phyloP scores from a whole-genome alignment of 306 rosid genomes.

The Gleditsia sinensis region DNA sequence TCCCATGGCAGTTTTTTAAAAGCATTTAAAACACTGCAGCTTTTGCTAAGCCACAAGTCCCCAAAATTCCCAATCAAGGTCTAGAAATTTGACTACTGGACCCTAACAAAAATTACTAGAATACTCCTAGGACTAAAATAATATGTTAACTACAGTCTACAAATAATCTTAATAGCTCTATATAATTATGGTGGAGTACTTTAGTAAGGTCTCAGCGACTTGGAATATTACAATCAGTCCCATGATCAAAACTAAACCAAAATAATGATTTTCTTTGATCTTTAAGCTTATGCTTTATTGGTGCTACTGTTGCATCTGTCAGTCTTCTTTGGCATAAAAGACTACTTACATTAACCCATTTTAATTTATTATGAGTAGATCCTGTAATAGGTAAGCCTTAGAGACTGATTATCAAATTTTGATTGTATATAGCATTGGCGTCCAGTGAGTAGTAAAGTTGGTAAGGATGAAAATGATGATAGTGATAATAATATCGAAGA shows the following conservation, averaged over 20 bases:
- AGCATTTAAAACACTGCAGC: too few relatives aligned
- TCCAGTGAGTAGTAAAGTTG: slow-evolving; percentile 50
- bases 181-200: too few relatives aligned
- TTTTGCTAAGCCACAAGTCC: too few relatives aligned
- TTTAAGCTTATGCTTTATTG: background rate
- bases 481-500: slow-evolving; percentile 38
- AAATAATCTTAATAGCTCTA: too few relatives aligned
- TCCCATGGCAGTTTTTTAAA: too few relatives aligned
- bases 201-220: background rate
- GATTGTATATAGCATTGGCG: slow-evolving; percentile 78
- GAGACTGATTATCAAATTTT: slow-evolving; percentile 32
- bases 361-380: slow-evolving; percentile 27
- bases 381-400: background rate
- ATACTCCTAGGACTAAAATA: too few relatives aligned
- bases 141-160: too few relatives aligned
- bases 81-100: too few relatives aligned
- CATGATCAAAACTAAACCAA: background rate
- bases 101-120: too few relatives aligned
- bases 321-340: background rate
- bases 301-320: background rate
- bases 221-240: background rate
- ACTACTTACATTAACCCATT: background rate
- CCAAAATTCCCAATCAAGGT: too few relatives aligned
- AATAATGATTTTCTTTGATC: background rate
- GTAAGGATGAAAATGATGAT: slow-evolving; percentile 30